Evolutionary conservation across 225 moss, liverwort and hornwort genomes (phyloP), one percentile per base, ranked within the genome.

Genomic region (Asterella californica): DNA sequence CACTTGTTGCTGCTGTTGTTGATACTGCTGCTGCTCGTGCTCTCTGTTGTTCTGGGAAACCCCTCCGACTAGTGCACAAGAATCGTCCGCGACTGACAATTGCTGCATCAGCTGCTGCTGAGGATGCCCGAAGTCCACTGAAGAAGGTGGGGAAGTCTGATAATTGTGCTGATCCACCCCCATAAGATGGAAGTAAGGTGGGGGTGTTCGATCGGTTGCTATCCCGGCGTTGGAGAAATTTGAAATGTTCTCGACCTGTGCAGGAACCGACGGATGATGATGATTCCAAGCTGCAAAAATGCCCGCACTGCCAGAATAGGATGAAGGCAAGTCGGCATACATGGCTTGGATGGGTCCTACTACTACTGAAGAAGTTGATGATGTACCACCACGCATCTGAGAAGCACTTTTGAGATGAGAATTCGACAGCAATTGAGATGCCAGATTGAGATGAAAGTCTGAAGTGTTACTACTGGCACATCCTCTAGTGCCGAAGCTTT

Each of bases 371-470:
- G 72, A 47, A 49, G n/a, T 72, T 21, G 72, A 72, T 15, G 72
- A 27, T 69, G 42, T 42, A 42, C 30, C 69, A 38, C 38, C 37
- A 8, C 7, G 69, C 0, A 19, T 36, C 5, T 4, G 69, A 36
- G 72, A 29, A 10, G 34, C 30, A 27, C 69, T 48, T 5, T 32
- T 4, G 46, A 65, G 3, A 64, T 45, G 24, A 34, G 82, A 48
- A 21, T 63, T 76, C 21, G 82, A 63, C 21, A 70, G 46, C 10
- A 83, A 55, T 37, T 81, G 80, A 6, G 83, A 53, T n/a, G 81
- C 61, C 17, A 72, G 72, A 25, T 80, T 70, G 2, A 66, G 48
- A 33, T 73, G 76, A 34, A 74, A 74, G 61, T 74, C 80, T 46
- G 59, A 38, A 22, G 69, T 59, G 42, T 42, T 42, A 42, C 42